Base-by-base conservation (phyloP, 2,329 filamentous ascomycete species). In the Arthrobotrys megalospora region DNA sequence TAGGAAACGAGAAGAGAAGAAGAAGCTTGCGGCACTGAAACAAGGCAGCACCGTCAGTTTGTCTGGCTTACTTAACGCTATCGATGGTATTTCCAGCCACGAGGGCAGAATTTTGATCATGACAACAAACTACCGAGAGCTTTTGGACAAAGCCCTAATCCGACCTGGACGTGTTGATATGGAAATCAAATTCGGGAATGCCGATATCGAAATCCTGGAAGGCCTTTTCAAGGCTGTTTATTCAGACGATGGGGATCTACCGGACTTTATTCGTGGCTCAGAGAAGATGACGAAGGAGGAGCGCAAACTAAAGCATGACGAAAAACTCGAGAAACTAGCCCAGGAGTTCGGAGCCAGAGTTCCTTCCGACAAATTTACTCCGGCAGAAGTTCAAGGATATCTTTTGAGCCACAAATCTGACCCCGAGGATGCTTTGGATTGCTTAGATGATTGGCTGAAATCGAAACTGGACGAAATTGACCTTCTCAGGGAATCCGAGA, bases 41-140 rank as follows among this genome's bases (percentile, higher is more conserved):
- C 43, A 52, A 32, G 62, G 58, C 3, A 72, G 76, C 34, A 60
- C 41, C 2, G 80, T 82, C 52, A 92, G 91, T 0, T 87, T 96
- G 1, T 93, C 92, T 0, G 92, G 92, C 0, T 87, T 96, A 0
- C 87, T 96, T 64, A 96, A 96, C 83, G 91, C 91, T 73, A 93
- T 96, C 47, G 93, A 96, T 82, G 92, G 93, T 45, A 89, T 90
- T 6, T 88, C 88, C 16, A 89, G 88, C 7, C 88, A 90, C 79
- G 89, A 91, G 81, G 82, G 81, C 7, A 80, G 82, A 32, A 81
- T 82, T 36, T 58, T 82, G 6, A 82, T 83, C 67, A 82, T 82
- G 82, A 82, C 82, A n/a, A 82, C 82, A 11, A 83, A 83, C 58
- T 80, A 82, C 48, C 80, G 80, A 14, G 81, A 82, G 50, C 69